Conservation (phyloP, 768 basidiomycete species). For the Neoboletus magnificus region DNA sequence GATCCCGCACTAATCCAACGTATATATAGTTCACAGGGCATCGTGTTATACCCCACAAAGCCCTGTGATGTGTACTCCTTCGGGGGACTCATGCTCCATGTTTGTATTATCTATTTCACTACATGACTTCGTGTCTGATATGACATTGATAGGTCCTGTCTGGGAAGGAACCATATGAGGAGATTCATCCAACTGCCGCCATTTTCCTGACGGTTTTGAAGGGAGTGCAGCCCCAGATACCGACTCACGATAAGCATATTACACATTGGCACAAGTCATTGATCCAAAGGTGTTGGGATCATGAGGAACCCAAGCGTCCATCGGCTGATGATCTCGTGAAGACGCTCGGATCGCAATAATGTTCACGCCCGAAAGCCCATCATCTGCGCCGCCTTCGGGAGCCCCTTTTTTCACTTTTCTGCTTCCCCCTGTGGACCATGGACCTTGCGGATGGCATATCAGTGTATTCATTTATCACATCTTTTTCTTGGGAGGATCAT, state of each 20-base stretch:
- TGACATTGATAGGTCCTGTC: constrained; percentile 16
- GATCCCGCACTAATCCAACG: constrained; percentile 33
- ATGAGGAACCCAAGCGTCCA: constrained; percentile 15
- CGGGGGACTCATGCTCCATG: constrained; percentile 36
- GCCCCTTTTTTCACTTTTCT: not conserved
- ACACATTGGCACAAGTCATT: not conserved
- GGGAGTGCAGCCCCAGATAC: constrained; percentile 14
- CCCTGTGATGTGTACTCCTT: constrained; percentile 31
- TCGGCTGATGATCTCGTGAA: constrained; percentile 5
- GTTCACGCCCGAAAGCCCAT: not conserved
- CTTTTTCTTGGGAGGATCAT: too few relatives aligned
- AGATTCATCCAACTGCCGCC: not conserved
- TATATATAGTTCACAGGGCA: not conserved
- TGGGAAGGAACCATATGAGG: constrained; percentile 20
- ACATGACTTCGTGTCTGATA: constrained; percentile 3
- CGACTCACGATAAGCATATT: not conserved
- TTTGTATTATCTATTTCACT: constrained; percentile 7
- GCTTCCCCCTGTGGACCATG: not conserved
- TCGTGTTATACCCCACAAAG: constrained; percentile 11
- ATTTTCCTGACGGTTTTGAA: not conserved
- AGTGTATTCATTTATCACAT: not conserved
- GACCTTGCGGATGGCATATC: not conserved
- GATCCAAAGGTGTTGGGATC: constrained; percentile 20
- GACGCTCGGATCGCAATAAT: not conserved
- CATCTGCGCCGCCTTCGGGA: too few relatives aligned